A percentile compares a stretch with the other conserved stretches of the same genome.
Conservation (phyloP, 768 basidiomycete species). For the Nidula microcarpa region DNA sequence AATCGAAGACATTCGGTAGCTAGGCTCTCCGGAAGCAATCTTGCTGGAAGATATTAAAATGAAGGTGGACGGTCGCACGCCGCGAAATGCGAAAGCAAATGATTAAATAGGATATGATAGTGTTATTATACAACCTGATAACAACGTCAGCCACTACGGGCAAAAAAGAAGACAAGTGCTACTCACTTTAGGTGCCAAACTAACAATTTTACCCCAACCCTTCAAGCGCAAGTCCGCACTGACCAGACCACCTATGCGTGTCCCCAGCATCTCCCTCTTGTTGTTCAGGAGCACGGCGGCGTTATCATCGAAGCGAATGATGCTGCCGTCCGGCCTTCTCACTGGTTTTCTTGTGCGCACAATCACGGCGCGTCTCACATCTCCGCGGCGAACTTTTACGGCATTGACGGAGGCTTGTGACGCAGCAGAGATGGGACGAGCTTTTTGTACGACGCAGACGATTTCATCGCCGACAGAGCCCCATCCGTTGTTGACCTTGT, state of each 20-base stretch:
- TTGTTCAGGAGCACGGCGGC: constrained; percentile 92
- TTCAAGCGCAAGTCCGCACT: constrained; percentile 87
- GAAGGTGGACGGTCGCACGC: too few species aligned
- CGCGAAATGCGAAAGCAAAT: too few species aligned
- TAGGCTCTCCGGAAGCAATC: too few species aligned
- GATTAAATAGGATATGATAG: too few species aligned
- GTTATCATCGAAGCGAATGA: constrained; percentile 93
- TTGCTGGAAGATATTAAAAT: too few species aligned
- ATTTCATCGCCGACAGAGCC: constrained; percentile 94
- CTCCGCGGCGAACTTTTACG: constrained; percentile 88
- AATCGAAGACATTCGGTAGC: too few species aligned
- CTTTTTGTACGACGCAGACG: constrained; percentile 91
- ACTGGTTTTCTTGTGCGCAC: constrained; percentile 90
- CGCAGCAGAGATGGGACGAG: constrained; percentile 74
- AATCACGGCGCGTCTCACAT: constrained; percentile 93
- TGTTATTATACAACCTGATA: too few species aligned
- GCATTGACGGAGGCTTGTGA: constrained; percentile 69
- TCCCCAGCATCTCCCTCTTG: constrained; percentile 94
- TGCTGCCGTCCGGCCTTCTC: constrained; percentile 82
- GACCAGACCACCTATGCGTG: constrained; percentile 91
- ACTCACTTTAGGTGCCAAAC: constrained; percentile 85
- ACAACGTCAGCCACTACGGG: too few species aligned
- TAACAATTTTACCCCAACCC: constrained; percentile 93
- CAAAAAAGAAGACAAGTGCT: too few species aligned
- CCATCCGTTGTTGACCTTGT: constrained; percentile 94